A percentile compares a stretch with the other conserved stretches of the same genome.
These are phyloP conservation scores for Lactarius tabidus DNA, from an alignment of 768 basidiomycete genomes.

Conservation along the genomic window DNA sequence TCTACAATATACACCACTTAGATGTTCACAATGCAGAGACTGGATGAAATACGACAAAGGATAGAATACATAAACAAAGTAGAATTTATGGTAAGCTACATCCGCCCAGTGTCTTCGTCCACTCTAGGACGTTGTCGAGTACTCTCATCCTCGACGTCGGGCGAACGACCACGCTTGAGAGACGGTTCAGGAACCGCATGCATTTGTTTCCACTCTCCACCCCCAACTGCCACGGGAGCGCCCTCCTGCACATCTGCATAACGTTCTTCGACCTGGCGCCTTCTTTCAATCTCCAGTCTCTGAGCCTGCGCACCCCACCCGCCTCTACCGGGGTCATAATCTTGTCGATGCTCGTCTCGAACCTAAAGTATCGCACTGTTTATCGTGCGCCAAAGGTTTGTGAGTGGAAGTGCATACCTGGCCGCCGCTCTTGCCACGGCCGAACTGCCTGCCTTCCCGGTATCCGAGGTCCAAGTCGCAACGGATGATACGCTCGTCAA, in stretches of 20 bases:
- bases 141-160: constrained; percentile 68
- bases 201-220: constrained; percentile 79
- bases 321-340: constrained; percentile 95
- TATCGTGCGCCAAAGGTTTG: neutral
- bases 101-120: constrained; percentile 65
- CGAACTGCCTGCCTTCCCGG: constrained; percentile 94
- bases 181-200: constrained; percentile 40
- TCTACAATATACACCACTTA: constrained; percentile 5
- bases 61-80: constrained; percentile 24
- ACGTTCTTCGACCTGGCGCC: constrained; percentile 80
- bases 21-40: neutral
- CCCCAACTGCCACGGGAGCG: constrained; percentile 77
- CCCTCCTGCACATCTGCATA: constrained; percentile 79
- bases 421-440: constrained; percentile 94
- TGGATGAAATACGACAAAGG: neutral
- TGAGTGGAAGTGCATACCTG: constrained; percentile 46
- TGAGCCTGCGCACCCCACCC: constrained; percentile 92
- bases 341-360: constrained; percentile 93
- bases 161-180: constrained; percentile 70
- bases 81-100: constrained; percentile 41
- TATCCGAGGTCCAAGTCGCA: constrained; percentile 98
- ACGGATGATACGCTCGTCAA: constrained; percentile 97
- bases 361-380: constrained; percentile 37
- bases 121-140: constrained; percentile 55
- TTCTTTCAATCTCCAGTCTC: constrained; percentile 63